Base-by-base conservation (phyloP, 352 stramenopile species). In the Aphanomyces stellatus region DNA sequence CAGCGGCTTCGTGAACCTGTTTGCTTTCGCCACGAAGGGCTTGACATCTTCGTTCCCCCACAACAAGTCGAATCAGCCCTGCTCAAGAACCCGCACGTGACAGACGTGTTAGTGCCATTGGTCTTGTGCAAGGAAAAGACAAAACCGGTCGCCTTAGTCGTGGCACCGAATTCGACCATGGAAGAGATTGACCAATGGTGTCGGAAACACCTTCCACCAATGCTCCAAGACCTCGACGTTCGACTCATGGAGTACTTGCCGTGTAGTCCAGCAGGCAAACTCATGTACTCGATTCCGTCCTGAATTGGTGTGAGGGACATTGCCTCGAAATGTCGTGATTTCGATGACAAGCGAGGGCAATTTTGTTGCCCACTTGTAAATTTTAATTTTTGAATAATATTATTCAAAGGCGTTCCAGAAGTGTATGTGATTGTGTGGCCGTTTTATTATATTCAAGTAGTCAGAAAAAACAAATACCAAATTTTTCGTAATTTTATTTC, bases 181-280 rank as follows among this genome's bases (percentile, higher is more conserved):
- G 71, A 69, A 27, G 65, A 81, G 31, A 61, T 91, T 4, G 65
- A 68, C 19, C 49, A 73, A 4, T 85, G 72, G 76, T 83, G 74
- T 30, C 57, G 48, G 7, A 34, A 66, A 19, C 62, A 78, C 17
- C 72, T 91, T 15, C 74, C 80, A 19, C 55, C 53, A 3, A 65
- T 75, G 33, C 33, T 69, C 19, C 35, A 88, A n/a, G 40, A 72
- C 35, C 67, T 95, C 42, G 73, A 90, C 22, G 51, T 90, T 22
- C 60, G 46, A 5, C 28, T 57, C 10, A 79, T 82, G 1, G 73
- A 77, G 19, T 90, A 77, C 48, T 70, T 95, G 53, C 80, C 80
- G 2, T 95, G 87, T 63, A 95, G 85, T 30, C 80, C 87, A 24
- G 87, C 87, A 24, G 87, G 87, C 22, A 95, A 95, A 70, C 75